These are phyloP conservation scores for Lentinula boryana DNA, from an alignment of 768 basidiomycete species.

Conservation along the genomic window DNA sequence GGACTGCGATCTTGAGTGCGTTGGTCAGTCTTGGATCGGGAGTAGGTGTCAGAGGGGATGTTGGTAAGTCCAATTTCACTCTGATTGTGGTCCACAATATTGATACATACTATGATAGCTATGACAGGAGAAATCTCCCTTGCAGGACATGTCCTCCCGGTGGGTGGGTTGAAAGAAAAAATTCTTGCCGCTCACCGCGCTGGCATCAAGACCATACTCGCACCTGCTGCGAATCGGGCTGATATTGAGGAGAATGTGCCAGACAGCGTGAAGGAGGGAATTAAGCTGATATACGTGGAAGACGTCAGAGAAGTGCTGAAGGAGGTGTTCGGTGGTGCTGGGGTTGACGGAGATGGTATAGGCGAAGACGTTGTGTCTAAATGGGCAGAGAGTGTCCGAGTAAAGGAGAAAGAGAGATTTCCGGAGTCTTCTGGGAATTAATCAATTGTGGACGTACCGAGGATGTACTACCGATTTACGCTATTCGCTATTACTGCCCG, in stretches of 20 bases:
- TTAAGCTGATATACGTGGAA: slow-evolving; percentile 93
- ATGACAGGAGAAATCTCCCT: slow-evolving; percentile 99
- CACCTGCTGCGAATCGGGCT: slow-evolving; percentile 81
- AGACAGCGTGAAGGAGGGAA: slow-evolving; percentile 91
- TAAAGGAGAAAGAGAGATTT: neutral
- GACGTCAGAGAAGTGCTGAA: slow-evolving; percentile 85
- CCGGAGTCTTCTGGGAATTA: neutral
- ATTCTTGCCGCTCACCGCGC: slow-evolving; percentile 96
- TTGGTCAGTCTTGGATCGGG: slow-evolving; percentile 90
- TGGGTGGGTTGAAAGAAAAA: slow-evolving; percentile 95
- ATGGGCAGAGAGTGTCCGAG: slow-evolving; percentile 3
- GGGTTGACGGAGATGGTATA: neutral
- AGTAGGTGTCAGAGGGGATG: slow-evolving; percentile 78
- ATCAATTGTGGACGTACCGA: neutral
- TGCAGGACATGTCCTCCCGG: slow-evolving; percentile 92
- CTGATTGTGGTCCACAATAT: neutral
- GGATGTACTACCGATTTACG: neutral
- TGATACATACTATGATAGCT: slow-evolving; percentile 36
- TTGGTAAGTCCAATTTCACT: slow-evolving; percentile 50
- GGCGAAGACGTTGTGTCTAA: neutral
- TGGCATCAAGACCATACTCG: slow-evolving; percentile 88
- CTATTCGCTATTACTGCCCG: neutral
- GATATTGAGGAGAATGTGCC: slow-evolving; percentile 99
- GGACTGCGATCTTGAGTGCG: slow-evolving; percentile 87
- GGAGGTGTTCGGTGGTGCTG: slow-evolving; percentile 69